Conservation (phyloP, 805 yeast species). For the Metschnikowia chrysomelidarum region DNA sequence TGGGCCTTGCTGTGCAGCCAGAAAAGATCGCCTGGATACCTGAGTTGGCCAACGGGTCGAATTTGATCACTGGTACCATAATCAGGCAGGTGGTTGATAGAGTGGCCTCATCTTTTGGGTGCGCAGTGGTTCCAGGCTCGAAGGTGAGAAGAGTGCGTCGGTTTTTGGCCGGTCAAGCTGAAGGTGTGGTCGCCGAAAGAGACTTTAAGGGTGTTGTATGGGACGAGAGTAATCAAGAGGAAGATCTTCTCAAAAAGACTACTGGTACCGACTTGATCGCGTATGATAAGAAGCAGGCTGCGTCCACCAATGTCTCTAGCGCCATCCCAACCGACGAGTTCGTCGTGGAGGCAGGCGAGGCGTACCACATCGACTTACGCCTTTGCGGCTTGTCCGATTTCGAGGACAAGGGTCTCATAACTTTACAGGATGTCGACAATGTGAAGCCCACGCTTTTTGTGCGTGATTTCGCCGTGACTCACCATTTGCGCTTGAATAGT, state of each 20-base stretch:
- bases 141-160: constrained; percentile 89
- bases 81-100: constrained; percentile 78
- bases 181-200: constrained; percentile 85
- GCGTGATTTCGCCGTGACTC: constrained; percentile 83
- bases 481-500: constrained; percentile 71
- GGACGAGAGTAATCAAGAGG: constrained; percentile 81
- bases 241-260: constrained; percentile 43
- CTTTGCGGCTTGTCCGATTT: constrained; percentile 65
- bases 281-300: constrained; percentile 13
- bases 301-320: constrained; percentile 33
- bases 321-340: constrained; percentile 80
- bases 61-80: constrained; percentile 59
- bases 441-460: constrained; percentile 71
- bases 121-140: constrained; percentile 89
- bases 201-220: constrained; percentile 91
- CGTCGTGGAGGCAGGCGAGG: constrained; percentile 75
- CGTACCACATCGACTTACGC: constrained; percentile 76
- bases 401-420: constrained; percentile 61
- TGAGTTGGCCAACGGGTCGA: constrained; percentile 22
- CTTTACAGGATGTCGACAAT: constrained; percentile 64
- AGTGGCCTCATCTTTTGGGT: constrained; percentile 81
- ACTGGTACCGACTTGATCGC: constrained; percentile 17
- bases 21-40: constrained; percentile 53
- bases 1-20: constrained; percentile 72
- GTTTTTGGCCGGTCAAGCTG: constrained; percentile 94